Percentiles rank a stretch among this genome's conserved stretches.
Conservation (phyloP, 2,329 filamentous ascomycete species). For the Aspergillus cejpii region DNA sequence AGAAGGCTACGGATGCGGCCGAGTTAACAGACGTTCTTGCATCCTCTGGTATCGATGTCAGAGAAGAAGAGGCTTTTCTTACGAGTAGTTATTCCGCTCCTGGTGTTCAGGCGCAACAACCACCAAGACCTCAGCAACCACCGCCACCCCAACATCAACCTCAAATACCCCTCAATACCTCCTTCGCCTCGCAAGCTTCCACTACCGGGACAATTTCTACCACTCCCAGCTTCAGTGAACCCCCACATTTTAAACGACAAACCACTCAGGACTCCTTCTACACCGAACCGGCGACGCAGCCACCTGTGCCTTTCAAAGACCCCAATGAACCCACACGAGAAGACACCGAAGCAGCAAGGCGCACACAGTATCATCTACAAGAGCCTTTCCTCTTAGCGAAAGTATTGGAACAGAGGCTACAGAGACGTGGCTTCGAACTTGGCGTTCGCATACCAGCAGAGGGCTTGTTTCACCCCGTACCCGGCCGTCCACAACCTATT, state of each 20-base stretch:
- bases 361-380: conserved; percentile 62
- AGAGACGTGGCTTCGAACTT: conserved; percentile 52
- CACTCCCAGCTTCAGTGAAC: conserved; percentile 46
- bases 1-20: conserved; percentile 50
- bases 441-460: conserved; percentile 55
- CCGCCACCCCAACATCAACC: conserved; percentile 25
- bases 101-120: conserved; percentile 33
- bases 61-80: conserved; percentile 77
- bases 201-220: conserved; percentile 38
- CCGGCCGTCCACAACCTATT: conserved; percentile 39
- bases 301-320: conserved; percentile 57
- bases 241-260: conserved; percentile 48
- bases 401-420: conserved; percentile 49
- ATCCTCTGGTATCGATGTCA: conserved; percentile 78
- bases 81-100: conserved; percentile 49
- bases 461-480: conserved; percentile 45
- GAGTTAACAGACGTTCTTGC: conserved; percentile 78
- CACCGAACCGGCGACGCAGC: conserved; percentile 57
- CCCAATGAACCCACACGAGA: conserved; percentile 57
- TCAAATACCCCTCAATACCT: conserved; percentile 39
- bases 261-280: conserved; percentile 55
- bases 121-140: conserved; percentile 38
- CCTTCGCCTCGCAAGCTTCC: conserved; percentile 38
- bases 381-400: conserved; percentile 66
- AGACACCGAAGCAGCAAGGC: conserved; percentile 56